Evolutionary conservation across 768 basidiomycete genomes (phyloP), one percentile per base, ranked within the genome.

Genomic region (Podaxis pistillaris): DNA sequence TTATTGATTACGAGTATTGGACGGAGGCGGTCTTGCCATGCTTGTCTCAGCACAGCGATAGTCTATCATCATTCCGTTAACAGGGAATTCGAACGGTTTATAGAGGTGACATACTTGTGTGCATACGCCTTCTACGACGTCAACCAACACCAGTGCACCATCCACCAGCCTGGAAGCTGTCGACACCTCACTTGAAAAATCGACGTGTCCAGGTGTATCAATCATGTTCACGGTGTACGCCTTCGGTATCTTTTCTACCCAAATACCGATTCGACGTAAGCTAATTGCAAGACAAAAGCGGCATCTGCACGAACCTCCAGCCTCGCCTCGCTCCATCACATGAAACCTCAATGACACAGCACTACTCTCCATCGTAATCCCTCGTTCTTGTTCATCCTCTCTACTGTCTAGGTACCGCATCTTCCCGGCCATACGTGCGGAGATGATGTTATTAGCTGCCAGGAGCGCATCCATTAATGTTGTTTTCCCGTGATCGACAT

Each of bases 321-420:
- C 74, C 24, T 69, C 67, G 40, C 71, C 73, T 56, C 78, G 79
- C 40, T 87, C 87, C 76, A 86, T 81, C 60, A 93, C 91, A 65
- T 91, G 89, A 70, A 97, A 99, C 65, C 86, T 84, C 58, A 98
- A 78, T 3, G 92, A 94, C 5, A 98, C 90, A 0, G 97, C 96
- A 72, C 93, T 95, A 66, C 93, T 94, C 75, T 99, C 96, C 97
- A 99, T 98, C 0, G 97, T 98, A 64, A 99, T 99, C 2, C 97
- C 97, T 55, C 97, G 80, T 75, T 98, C 90, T 69, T 98, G 96
- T 70, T 99, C 97, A 69, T 98, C 97, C 72, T 98, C 95, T 66
- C 97, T 82, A 63, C 90, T 93, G 72, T 99, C 97, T 58, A 98
- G 79, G 73, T 96, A 99, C 58, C 97, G 82, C 74, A 98, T 88